A percentile compares a stretch with the other conserved stretches of the same genome.
These are phyloP conservation scores for Solanum piurae DNA, from an alignment of 257 asterid species.

Conservation along the genomic window DNA sequence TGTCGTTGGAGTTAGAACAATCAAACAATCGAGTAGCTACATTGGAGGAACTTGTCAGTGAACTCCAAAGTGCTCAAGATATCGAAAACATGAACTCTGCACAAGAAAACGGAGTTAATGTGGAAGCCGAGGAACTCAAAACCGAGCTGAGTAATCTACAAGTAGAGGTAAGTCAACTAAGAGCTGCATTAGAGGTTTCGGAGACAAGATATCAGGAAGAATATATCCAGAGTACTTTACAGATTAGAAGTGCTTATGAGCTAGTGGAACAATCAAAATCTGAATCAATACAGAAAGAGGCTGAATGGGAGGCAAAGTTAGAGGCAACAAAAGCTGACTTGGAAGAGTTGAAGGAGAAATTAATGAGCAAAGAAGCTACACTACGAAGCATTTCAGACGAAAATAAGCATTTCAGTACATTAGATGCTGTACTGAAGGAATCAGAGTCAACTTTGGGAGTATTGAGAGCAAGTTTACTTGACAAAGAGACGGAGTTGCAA, in stretches of 20 bases:
- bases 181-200: constrained; percentile 55
- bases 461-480: constrained; percentile 29
- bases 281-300: constrained; percentile 32
- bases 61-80: constrained; percentile 31
- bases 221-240: constrained; percentile 46
- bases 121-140: constrained; percentile 12
- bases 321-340: constrained; percentile 29
- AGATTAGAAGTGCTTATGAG: constrained; percentile 59
- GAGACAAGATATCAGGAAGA: constrained; percentile 62
- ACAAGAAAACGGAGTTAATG: constrained; percentile 7
- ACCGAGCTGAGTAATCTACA: constrained; percentile 24
- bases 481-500: constrained; percentile 41
- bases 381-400: not conserved
- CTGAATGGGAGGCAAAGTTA: constrained; percentile 45
- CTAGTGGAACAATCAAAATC: constrained; percentile 45
- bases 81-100: constrained; percentile 7
- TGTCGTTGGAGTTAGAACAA: constrained; percentile 49
- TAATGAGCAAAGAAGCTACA: constrained; percentile 28
- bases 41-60: constrained; percentile 44
- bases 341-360: constrained; percentile 32
- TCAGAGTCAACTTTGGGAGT: constrained; percentile 28
- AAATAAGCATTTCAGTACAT: constrained; percentile 6
- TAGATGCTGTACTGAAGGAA: constrained; percentile 15
- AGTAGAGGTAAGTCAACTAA: constrained; percentile 34
- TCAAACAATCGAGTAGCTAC: constrained; percentile 33